phyloP scores from a whole-genome alignment of 148 eudicot species.

The Linanthus parryae region DNA sequence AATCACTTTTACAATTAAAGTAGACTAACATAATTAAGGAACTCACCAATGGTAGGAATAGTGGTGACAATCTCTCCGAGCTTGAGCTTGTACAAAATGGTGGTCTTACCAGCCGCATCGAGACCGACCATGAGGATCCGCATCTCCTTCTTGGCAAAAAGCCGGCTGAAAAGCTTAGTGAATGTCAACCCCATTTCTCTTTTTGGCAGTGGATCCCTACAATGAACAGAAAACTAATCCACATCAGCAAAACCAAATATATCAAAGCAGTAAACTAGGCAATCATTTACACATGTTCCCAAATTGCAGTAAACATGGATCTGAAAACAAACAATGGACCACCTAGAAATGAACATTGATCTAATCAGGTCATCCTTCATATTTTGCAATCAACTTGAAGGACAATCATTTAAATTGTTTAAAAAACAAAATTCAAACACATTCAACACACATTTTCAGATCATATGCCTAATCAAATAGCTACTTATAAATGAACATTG shows the following conservation, averaged over 20 bases:
- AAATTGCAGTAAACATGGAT: background rate
- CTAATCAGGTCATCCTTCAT: too few relatives aligned
- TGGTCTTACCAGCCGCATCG: conserved; percentile 52
- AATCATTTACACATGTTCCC: background rate
- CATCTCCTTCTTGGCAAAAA: conserved; percentile 53
- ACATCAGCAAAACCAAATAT: background rate
- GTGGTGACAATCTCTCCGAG: conserved; percentile 52
- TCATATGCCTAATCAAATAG: too few relatives aligned
- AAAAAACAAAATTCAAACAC: too few relatives aligned
- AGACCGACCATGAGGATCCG: conserved; percentile 55
- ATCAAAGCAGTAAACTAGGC: background rate
- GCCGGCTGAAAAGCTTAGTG: conserved; percentile 49
- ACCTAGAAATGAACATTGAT: too few relatives aligned
- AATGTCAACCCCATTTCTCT: conserved; percentile 44
- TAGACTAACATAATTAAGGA: background rate
- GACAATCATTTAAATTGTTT: too few relatives aligned
- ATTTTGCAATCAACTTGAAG: too few relatives aligned
- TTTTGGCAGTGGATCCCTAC: conserved; percentile 16
- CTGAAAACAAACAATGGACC: background rate
- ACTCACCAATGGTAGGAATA: conserved; percentile 46
- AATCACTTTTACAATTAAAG: too few relatives aligned
- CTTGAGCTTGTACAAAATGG: conserved; percentile 54
- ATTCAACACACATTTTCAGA: too few relatives aligned
- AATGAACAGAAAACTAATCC: background rate
- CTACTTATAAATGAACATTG: too few relatives aligned